Conservation (phyloP, 495 filamentous ascomycete species). For the Halenospora varia region DNA sequence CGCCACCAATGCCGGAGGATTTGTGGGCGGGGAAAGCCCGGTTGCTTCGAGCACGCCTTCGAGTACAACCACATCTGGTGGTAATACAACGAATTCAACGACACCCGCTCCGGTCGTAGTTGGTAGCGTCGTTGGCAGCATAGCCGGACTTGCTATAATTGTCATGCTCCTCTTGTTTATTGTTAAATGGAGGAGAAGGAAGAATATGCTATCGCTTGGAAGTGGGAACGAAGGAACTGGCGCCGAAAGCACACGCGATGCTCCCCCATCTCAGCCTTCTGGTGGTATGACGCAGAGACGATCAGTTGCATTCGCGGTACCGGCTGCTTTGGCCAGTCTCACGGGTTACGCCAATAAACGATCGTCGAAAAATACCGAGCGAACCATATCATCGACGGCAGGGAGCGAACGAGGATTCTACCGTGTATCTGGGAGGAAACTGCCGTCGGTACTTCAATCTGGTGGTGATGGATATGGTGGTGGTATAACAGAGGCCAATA, state of each 20-base stretch:
- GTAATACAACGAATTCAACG: conserved; percentile 23
- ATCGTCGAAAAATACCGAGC: conserved; percentile 42
- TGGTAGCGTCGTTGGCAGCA: conserved; percentile 61
- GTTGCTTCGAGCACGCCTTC: conserved; percentile 14
- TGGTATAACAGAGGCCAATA: conserved; percentile 26
- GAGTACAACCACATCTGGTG: conserved; percentile 15
- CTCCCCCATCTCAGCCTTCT: conserved; percentile 36
- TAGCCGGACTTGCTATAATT: conserved; percentile 59
- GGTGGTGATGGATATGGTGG: conserved; percentile 70
- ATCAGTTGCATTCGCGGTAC: conserved; percentile 51
- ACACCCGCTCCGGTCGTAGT: conserved; percentile 38
- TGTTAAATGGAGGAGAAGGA: conserved; percentile 51
- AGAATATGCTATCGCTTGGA: conserved; percentile 21
- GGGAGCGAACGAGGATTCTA: conserved; percentile 48
- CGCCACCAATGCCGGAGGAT: conserved; percentile 11
- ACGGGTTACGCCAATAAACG: conserved; percentile 38
- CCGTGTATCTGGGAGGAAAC: conserved; percentile 64
- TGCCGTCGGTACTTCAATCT: conserved; percentile 64
- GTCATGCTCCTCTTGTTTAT: conserved; percentile 50
- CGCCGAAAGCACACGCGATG: conserved; percentile 29
- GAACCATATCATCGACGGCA: conserved; percentile 31
- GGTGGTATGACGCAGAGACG: conserved; percentile 27
- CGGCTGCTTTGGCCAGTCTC: conserved; percentile 47
- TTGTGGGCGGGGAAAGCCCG: conserved; percentile 15
- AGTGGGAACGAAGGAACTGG: conserved; percentile 29